Evolutionary conservation across 257 asterid genomes (phyloP).

Genomic region (Ilex aquifolium): DNA sequence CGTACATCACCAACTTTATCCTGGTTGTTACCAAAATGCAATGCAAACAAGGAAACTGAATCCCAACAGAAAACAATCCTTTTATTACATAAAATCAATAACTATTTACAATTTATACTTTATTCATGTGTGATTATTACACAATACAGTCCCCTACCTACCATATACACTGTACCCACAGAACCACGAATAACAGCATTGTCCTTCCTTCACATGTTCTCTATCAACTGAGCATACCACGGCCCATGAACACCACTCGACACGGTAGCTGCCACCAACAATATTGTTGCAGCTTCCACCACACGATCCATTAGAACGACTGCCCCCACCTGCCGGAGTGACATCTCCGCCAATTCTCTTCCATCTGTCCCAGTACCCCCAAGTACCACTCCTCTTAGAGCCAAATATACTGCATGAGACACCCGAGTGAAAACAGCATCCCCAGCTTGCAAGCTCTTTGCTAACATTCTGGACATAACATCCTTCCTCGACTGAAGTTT

Average conservation of each 20-base stretch:
- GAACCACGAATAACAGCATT: background rate
- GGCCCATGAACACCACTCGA: slow-evolving; percentile 70
- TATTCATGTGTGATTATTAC: slow-evolving; percentile 1
- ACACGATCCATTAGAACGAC: slow-evolving; percentile 40
- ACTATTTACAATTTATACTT: too few species aligned
- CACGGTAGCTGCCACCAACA: slow-evolving; percentile 53
- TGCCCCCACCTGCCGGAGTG: slow-evolving; percentile 76
- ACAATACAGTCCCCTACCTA: slow-evolving; percentile 5
- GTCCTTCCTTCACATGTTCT: slow-evolving; percentile 24
- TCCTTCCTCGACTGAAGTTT: slow-evolving; percentile 48
- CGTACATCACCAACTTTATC: too few species aligned
- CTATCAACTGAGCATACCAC: slow-evolving; percentile 56
- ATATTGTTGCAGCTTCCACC: slow-evolving; percentile 41
- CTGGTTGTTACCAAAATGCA: too few species aligned
- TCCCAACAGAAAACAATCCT: too few species aligned
- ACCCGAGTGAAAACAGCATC: slow-evolving; percentile 57
- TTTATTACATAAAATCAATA: too few species aligned
- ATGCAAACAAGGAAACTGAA: too few species aligned
- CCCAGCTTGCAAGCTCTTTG: slow-evolving; percentile 75
- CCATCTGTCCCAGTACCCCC: slow-evolving; percentile 54
- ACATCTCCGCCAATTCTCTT: slow-evolving; percentile 53
- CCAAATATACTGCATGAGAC: slow-evolving; percentile 55
- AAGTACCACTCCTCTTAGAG: slow-evolving; percentile 56
- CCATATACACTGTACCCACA: slow-evolving; percentile 12
- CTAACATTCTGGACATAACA: slow-evolving; percentile 71